These are phyloP conservation scores for Planoprotostelium fungivorum DNA, from an alignment of 78 protist genomes.

Conservation along the genomic window DNA sequence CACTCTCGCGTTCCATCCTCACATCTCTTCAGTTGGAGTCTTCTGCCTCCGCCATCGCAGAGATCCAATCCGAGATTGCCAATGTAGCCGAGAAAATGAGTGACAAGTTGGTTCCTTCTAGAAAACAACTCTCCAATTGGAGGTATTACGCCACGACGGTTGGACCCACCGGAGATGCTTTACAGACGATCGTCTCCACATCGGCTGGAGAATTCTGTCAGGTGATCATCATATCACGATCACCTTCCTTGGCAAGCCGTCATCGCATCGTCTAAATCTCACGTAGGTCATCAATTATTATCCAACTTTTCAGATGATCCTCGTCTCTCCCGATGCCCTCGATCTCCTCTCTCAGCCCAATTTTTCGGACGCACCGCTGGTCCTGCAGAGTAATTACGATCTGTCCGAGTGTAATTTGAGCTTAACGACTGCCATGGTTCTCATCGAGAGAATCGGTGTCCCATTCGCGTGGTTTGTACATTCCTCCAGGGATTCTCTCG, in stretches of 20 bases:
- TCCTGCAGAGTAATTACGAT: not conserved
- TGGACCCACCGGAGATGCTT: not conserved
- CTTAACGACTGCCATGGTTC: not conserved
- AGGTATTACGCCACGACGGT: not conserved
- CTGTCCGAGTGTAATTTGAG: not conserved
- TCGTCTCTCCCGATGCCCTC: not conserved
- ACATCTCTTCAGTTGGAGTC: not conserved
- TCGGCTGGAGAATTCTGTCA: not conserved
- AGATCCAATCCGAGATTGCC: not conserved
- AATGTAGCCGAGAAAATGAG: not conserved
- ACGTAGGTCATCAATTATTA: not conserved
- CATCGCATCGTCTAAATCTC: too few species aligned
- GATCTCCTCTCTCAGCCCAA: not conserved
- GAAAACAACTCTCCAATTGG: not conserved
- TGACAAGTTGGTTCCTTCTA: not conserved
- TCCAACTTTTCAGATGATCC: not conserved
- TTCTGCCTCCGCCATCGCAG: not conserved
- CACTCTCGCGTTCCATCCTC: not conserved
- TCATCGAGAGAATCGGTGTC: not conserved
- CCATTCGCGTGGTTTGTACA: not conserved
- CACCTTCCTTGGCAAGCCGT: too few species aligned
- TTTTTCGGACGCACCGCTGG: not conserved
- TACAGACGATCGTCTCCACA: not conserved
- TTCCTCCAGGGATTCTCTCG: not conserved
- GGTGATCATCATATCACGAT: not conserved